Base-by-base conservation (phyloP, 2,329 filamentous ascomycete genomes). In the Venturia oleaginea region DNA sequence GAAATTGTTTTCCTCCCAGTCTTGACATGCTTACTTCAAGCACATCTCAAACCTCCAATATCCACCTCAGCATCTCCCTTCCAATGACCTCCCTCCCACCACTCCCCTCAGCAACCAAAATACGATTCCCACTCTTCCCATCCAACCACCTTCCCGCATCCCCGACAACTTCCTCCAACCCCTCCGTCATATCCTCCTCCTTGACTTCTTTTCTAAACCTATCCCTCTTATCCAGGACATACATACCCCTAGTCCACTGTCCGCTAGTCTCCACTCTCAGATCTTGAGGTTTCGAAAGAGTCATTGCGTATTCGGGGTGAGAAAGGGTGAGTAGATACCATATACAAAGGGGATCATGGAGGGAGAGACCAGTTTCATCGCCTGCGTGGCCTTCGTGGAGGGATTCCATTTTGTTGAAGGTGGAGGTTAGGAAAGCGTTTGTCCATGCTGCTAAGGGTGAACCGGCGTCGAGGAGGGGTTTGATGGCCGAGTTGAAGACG, bases 201-300 rank as follows among this genome's bases (percentile, higher is more conserved):
- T 70, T 74, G 8, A 75, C 66, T 71, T 75, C 63, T 74, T 76
- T 66, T 73, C 77, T 64, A 22, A 37, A 32, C 54, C 54, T 65
- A 43, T 78, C 76, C 55, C 94, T 83, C 42, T 86, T 82, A 79
- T 99, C 94, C 48, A 92, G 80, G 38, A 97, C 82, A 72, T 92
- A 92, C 87, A 94, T 92, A 1, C 94, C 93, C 65, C 91, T 82
- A 57, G 92, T 96, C 94, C 94, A 99, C 78, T 97, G 94, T 1
- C 93, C 94, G 2, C 84, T 79, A 0, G 92, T 95, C 77, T 99
- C 94, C 48, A 99, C 81, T 24, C 94, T 84, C 64, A 99, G 88
- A 73, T 99, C 94, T 75, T 96, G 89, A 0, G 71, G 72, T n/a
- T 71, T 71, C 19, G 64, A 54, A 13, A 62, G 46, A 27, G 22